Conservation (phyloP, 2,329 filamentous ascomycete genomes). For the Claviceps arundinis region DNA sequence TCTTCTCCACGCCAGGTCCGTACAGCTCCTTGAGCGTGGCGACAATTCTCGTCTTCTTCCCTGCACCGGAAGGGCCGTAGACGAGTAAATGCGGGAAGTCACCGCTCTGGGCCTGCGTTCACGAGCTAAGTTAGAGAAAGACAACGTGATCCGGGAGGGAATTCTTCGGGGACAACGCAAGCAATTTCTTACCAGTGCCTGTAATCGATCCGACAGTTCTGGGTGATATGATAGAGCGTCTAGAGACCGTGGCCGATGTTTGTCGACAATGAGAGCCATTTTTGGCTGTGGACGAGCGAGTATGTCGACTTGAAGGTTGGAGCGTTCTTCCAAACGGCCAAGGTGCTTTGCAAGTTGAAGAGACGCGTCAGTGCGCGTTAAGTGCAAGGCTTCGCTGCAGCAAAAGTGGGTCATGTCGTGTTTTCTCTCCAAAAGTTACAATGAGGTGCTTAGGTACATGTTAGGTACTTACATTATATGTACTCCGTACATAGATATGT, state of each 20-base stretch:
- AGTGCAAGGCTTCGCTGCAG: slow-evolving; percentile 13
- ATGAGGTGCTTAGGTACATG: not conserved
- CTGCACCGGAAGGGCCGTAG: slow-evolving; percentile 90
- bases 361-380: slow-evolving; percentile 25
- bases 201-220: slow-evolving; percentile 75
- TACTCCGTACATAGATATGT: too few species aligned
- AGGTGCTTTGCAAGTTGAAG: slow-evolving; percentile 15
- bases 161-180: not conserved
- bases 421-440: not conserved
- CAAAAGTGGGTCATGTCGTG: not conserved
- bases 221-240: slow-evolving; percentile 75
- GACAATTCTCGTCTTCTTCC: slow-evolving; percentile 95
- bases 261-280: slow-evolving; percentile 61
- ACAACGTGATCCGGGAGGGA: not conserved
- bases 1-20: slow-evolving; percentile 95
- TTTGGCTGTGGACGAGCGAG: slow-evolving; percentile 10
- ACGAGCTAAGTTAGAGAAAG: not conserved
- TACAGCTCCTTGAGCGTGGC: slow-evolving; percentile 92
- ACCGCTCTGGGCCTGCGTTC: slow-evolving; percentile 70
- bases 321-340: slow-evolving; percentile 2
- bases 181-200: slow-evolving; percentile 55
- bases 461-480: too few species aligned
- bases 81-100: slow-evolving; percentile 97
- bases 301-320: slow-evolving; percentile 6
- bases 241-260: slow-evolving; percentile 59